Evolutionary conservation across 192 early-diverging fungal genomes (phyloP).

Genomic region (Coemansia sp.): DNA sequence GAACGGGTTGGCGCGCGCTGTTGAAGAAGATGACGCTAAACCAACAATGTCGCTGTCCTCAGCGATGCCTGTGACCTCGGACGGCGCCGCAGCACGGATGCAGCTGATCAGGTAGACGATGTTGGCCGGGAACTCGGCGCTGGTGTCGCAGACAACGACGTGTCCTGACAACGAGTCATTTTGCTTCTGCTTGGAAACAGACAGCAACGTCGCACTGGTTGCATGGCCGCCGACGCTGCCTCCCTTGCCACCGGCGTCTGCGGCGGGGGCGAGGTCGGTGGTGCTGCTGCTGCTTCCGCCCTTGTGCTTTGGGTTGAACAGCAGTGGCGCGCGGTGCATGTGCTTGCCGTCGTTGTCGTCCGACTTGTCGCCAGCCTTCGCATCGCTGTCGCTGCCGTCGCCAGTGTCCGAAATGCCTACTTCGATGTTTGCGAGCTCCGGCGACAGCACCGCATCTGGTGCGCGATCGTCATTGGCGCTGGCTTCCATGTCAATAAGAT

Average conservation of each 20-base stretch:
- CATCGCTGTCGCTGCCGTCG: conserved; percentile 15
- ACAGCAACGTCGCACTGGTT: neutral
- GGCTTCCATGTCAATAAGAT: neutral
- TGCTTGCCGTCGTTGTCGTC: conserved; percentile 10
- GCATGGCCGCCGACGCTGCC: neutral
- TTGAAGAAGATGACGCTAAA: neutral
- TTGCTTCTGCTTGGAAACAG: neutral
- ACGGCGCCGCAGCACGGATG: conserved; percentile 59
- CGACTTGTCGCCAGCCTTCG: conserved; percentile 10
- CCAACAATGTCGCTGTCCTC: neutral
- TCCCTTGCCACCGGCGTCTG: neutral
- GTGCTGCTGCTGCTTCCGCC: conserved; percentile 21
- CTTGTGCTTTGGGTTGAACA: conserved; percentile 42
- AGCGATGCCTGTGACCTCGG: conserved; percentile 25
- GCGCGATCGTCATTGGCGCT: conserved; percentile 13
- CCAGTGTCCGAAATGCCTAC: conserved; percentile 15
- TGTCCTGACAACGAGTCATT: conserved; percentile 46
- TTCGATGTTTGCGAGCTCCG: conserved; percentile 42
- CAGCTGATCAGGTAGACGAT: conserved; percentile 67
- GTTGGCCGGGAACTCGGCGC: conserved; percentile 61
- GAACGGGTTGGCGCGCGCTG: conserved; percentile 20
- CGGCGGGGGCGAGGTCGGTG: conserved; percentile 7
- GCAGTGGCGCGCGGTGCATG: conserved; percentile 40
- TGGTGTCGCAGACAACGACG: conserved; percentile 62
- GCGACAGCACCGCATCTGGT: conserved; percentile 13